Base-by-base conservation (phyloP, 805 yeast genomes). In the Saturnispora mendoncae region DNA sequence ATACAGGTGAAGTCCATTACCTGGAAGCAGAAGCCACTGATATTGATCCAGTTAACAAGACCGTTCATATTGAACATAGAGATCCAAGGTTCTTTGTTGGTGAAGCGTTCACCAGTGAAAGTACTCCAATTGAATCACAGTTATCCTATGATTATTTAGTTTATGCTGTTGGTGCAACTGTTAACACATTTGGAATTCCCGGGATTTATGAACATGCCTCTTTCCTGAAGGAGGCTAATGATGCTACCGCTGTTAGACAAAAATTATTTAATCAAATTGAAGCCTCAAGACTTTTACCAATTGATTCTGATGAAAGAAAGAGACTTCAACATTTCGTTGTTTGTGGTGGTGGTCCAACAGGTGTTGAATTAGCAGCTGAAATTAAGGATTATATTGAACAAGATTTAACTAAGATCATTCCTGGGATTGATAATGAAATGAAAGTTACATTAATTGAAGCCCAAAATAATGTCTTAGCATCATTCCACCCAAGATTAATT, bases 261-360 rank as follows among this genome's bases (percentile, higher is more conserved):
- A 78, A 82, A 52, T 71, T 88, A 48, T 84, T 87, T 81, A 85
- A 84, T 60, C 75, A 83, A 53, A 79, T 88, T 55, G 96, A 90
- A 68, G 82, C 86, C 48, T 95, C 97, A 33, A 77, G 83, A 52
- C 68, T 81, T 50, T 73, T 87, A 52, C 84, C 92, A 44, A 74
- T 73, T 52, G 79, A 68, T 41, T 62, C 64, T 23, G 84, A 77
- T 51, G 94, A 84, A 61, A 78, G 97, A 65, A 75, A 78, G 65
- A 77, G 95, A 62, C 72, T 90, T 54, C 73, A 88, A 60, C 82
- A 80, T 48, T 80, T 87, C 54, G 90, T 90, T 48, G 94, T 90
- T 48, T 94, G 92, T 52, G 97, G 97, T 56, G 97, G 97, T 65
- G 97, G 97, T 50, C 97, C 97, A 60, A 88, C 97, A 33, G 97